Evolutionary conservation across 2,329 filamentous ascomycete species (phyloP).

Genomic region (Colletotrichum salicis): DNA sequence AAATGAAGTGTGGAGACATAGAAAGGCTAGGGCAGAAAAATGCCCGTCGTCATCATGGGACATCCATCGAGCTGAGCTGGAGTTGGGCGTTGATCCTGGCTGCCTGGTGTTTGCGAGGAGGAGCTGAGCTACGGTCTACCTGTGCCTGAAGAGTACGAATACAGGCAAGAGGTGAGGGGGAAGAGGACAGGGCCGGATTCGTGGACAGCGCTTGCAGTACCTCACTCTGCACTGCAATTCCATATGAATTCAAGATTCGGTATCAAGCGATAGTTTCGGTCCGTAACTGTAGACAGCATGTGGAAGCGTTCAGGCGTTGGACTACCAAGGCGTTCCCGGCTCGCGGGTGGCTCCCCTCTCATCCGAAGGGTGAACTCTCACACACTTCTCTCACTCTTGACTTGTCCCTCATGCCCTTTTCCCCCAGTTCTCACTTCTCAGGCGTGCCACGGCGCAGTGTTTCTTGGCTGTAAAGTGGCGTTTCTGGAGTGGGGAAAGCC

Average conservation of each 20-base stretch:
- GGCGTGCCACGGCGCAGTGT: background rate
- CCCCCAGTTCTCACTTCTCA: background rate
- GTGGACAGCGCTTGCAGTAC: background rate
- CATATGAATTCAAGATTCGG: background rate
- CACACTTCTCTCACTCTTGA: background rate
- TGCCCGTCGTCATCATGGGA: background rate
- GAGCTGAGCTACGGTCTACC: background rate
- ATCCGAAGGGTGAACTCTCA: background rate
- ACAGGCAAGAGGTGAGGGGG: background rate
- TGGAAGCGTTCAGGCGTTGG: background rate
- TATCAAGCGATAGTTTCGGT: background rate
- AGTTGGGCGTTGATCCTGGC: background rate
- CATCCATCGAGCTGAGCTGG: background rate
- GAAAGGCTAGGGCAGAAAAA: background rate
- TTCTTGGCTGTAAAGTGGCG: slow-evolving; percentile 10
- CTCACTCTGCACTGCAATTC: background rate
- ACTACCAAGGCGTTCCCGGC: background rate
- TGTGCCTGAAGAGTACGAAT: background rate
- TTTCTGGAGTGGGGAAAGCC: slow-evolving; percentile 6
- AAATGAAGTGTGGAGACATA: background rate
- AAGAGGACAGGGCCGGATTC: background rate
- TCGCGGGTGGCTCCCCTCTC: background rate
- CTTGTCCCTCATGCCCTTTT: background rate
- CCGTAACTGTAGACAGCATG: background rate
- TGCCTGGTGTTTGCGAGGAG: background rate